phyloP scores from a whole-genome alignment of 2,329 filamentous ascomycete genomes.

The Blastomyces parvus region DNA sequence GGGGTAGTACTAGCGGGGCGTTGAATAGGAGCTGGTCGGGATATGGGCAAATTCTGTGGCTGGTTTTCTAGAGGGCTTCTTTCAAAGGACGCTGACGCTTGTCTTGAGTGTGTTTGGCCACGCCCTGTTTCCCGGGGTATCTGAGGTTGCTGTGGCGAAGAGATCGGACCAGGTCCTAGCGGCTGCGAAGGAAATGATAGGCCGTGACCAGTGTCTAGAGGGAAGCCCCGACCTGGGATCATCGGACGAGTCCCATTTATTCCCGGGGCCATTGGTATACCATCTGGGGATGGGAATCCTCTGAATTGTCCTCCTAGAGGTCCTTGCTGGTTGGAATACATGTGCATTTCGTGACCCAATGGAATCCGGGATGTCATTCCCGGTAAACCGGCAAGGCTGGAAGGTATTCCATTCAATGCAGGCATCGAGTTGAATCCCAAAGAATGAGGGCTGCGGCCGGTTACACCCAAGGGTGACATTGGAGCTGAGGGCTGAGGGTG shows the following conservation, averaged over 20 bases:
- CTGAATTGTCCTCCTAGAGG: constrained; percentile 48
- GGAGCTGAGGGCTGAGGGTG: constrained; percentile 52
- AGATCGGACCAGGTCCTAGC: constrained; percentile 32
- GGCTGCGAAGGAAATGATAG: constrained; percentile 37
- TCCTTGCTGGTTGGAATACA: constrained; percentile 45
- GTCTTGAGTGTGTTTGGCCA: constrained; percentile 58
- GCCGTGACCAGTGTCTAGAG: constrained; percentile 38
- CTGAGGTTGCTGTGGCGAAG: constrained; percentile 22
- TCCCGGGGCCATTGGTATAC: constrained; percentile 48
- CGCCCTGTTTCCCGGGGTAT: constrained; percentile 30
- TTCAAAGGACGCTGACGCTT: constrained; percentile 58
- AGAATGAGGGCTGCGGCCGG: constrained; percentile 49
- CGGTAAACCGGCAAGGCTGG: constrained; percentile 46
- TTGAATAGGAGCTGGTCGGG: constrained; percentile 77
- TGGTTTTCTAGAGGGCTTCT: constrained; percentile 51
- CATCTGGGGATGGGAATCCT: constrained; percentile 43
- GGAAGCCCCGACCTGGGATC: constrained; percentile 46
- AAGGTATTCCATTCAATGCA: constrained; percentile 48
- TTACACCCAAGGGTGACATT: constrained; percentile 55
- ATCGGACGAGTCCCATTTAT: constrained; percentile 54
- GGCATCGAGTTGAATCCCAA: constrained; percentile 43
- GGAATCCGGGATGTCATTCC: constrained; percentile 44
- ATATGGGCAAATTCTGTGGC: constrained; percentile 60
- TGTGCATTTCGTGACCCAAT: constrained; percentile 44
- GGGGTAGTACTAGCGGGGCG: constrained; percentile 65